Conservation (phyloP, 495 filamentous ascomycete species). For the Xylaria telfairii region DNA sequence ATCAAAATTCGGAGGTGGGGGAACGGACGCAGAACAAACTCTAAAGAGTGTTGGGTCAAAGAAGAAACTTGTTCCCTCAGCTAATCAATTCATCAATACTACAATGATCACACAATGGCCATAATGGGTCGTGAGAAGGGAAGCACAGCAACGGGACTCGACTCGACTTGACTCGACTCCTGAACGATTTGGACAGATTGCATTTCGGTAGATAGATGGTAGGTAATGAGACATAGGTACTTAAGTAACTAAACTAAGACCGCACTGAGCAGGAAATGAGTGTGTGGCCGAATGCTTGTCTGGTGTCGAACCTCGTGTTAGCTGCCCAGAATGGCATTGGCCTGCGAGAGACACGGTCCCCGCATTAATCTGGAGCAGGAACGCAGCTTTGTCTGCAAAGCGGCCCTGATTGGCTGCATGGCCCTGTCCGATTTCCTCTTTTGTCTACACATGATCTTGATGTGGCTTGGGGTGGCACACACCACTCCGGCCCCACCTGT, state of each 20-base stretch:
- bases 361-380: constrained; percentile 12
- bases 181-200: constrained; percentile 13
- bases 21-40: not conserved
- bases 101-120: not conserved
- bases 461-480: constrained; percentile 25
- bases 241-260: not conserved
- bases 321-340: constrained; percentile 15
- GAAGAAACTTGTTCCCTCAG: not conserved
- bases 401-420: constrained; percentile 18
- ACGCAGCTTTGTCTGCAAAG: not conserved
- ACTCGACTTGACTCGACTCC: not conserved
- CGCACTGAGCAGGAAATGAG: constrained; percentile 8
- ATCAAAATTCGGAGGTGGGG: not conserved
- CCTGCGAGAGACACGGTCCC: not conserved
- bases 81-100: not conserved
- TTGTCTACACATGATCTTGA: not conserved
- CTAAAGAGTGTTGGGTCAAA: not conserved
- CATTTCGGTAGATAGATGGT: not conserved
- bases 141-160: not conserved
- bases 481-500: not conserved
- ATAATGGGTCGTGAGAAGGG: not conserved
- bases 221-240: not conserved
- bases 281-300: constrained; percentile 12
- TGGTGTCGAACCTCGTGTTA: constrained; percentile 18
- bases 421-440: constrained; percentile 26